Evolutionary conservation across 2,329 filamentous ascomycete genomes (phyloP).

Genomic region (Coleophoma eucalyptorum): DNA sequence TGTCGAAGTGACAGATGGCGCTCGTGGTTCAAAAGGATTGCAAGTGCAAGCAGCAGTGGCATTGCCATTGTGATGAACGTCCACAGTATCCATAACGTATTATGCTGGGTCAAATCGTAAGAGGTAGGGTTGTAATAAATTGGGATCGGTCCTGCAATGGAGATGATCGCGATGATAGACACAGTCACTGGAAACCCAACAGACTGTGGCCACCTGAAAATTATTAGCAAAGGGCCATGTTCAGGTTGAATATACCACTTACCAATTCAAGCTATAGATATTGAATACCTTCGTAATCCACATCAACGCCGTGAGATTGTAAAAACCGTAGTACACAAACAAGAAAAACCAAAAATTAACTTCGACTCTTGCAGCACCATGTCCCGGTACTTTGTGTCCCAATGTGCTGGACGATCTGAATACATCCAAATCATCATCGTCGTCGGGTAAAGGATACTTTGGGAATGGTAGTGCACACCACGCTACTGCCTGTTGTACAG

Average conservation of each 20-base stretch:
- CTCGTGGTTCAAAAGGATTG: conserved; percentile 60
- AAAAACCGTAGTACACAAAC: conserved; percentile 66
- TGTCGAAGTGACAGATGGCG: conserved; percentile 58
- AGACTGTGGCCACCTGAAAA: conserved; percentile 53
- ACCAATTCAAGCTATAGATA: conserved; percentile 66
- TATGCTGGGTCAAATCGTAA: conserved; percentile 53
- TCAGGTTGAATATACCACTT: neutral
- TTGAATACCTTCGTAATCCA: conserved; percentile 74
- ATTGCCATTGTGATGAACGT: conserved; percentile 68
- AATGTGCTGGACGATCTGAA: conserved; percentile 4
- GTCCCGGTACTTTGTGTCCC: conserved; percentile 49
- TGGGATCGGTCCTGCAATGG: conserved; percentile 54
- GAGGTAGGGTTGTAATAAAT: conserved; percentile 52
- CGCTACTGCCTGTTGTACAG: conserved; percentile 45
- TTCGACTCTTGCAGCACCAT: conserved; percentile 59
- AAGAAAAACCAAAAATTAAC: conserved; percentile 73
- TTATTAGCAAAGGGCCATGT: neutral
- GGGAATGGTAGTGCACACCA: conserved; percentile 67
- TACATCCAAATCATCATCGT: conserved; percentile 34
- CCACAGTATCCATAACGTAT: conserved; percentile 67
- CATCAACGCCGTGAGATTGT: conserved; percentile 62
- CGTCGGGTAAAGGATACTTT: conserved; percentile 50
- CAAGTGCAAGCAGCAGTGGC: conserved; percentile 62
- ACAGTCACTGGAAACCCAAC: conserved; percentile 64
- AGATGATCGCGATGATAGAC: conserved; percentile 56